Evolutionary conservation across 2,329 filamentous ascomycete species (phyloP), one percentile per base, ranked within the genome.

Genomic region (Ceratocystis albifundus): DNA sequence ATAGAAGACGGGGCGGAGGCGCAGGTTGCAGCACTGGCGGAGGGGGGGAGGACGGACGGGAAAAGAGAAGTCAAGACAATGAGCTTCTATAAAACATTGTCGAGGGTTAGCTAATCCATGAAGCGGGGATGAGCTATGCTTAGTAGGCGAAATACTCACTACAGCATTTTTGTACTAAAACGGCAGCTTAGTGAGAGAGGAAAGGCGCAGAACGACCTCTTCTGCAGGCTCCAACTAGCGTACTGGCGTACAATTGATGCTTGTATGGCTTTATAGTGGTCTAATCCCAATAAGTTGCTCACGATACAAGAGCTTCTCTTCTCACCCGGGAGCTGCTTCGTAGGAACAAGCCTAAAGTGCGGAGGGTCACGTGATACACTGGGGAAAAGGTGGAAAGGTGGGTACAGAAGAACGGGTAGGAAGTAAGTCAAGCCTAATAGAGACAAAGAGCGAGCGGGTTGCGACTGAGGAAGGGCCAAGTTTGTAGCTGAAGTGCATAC

Each of bases 361-460:
- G 44, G 55, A 32, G 28, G 15, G 32, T 65, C 64, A 65, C 64
- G 64, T 65, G 64, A 65, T 53, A 22, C 36, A 12, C 44, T 17
- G 44, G 61, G 61, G 44, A 48, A 62, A 48, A 41, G 44, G 28
- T 32, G 53, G 53, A 22, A 30, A 30, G 55, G 64, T 65, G 64
- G 64, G 48, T 50, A 61, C 64, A 2, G 17, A 48, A 30, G 50
- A 45, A 59, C 28, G 32, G 55, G 44, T 45, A 12, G 36, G 32
- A 65, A 62, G 64, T 44, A 65, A 50, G 44, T 44, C 61, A 59
- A 61, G 22, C 41, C 41, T 44, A 65, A 20, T 20, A 65, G 32
- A 57, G 22, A 22, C 17, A 36, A 25, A 36, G 46, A 41, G 46
- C 7, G 46, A 41, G 46, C 7, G 32, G 7, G 28, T 15, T 62